Base-by-base conservation (phyloP, 805 yeast species). In the Ogataea methanolica region DNA sequence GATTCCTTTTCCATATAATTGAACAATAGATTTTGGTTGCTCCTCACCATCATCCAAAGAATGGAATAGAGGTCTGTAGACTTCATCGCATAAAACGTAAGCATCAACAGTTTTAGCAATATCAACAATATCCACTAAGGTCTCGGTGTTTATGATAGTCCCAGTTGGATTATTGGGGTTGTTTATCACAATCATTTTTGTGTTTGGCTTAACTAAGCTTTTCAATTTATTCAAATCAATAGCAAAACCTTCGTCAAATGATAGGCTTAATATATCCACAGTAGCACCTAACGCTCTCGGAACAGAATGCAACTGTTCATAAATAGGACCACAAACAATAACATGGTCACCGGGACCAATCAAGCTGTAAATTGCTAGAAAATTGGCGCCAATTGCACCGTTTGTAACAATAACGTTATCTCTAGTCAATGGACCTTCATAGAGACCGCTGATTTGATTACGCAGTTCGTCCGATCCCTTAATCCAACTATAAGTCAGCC, bases 301-400 rank as follows among this genome's bases (percentile, higher is more conserved):
- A 5, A 78, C 78, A 36, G 78, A 70, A 36, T 65, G 54, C 23
- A 78, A 59, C 55, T 77, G 82, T 56, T 74, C 76, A 60, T 78
- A 78, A 1, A 72, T 67, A 14, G 83, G 83, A 45, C 69, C 70
- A 6, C 74, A 70, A 17, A 72, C 75, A 39, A 77, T 66, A 5
- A 74, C 74, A 48, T 73, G 79, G 50, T 76, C 82, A 5, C 68
- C 73, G 5, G 68, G 64, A 34, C 71, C 70, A 6, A 72, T 70
- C 5, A 78, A 49, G 0, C 76, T 59, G 50, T 76, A 76, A 48
- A 73, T 67, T 1, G 69, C 51, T 26, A 77, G 61, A 54, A 75
- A 78, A 52, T 78, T 78, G 33, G 76, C 82, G 7, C 76, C 82
- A 59, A 79, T 79, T 3, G 80, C 81, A 23, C 83, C 83, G 54